Conservation (phyloP, 2,329 filamentous ascomycete species). For the Furcasterigmium furcatum region DNA sequence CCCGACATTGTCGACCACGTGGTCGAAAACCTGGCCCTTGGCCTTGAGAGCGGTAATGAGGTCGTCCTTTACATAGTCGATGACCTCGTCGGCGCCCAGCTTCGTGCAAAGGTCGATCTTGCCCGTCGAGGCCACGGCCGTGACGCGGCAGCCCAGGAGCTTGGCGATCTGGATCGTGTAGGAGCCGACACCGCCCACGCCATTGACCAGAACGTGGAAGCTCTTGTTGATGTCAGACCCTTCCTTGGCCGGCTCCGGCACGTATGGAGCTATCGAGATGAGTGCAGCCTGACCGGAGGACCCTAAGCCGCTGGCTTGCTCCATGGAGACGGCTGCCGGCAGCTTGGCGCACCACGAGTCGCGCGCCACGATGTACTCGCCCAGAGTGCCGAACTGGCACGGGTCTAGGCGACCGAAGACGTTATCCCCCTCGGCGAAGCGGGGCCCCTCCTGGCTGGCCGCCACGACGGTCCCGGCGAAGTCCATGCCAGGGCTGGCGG, state of each 20-base stretch:
- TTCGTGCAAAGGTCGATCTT: conserved; percentile 26
- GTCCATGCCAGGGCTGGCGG: conserved; percentile 48
- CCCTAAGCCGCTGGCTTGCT: conserved; percentile 37
- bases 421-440: conserved; percentile 32
- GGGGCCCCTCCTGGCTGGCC: conserved; percentile 9
- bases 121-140: conserved; percentile 25
- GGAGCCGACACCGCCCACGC: conserved; percentile 41
- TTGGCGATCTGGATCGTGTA: conserved; percentile 34
- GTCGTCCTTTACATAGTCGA: conserved; percentile 26
- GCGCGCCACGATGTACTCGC: conserved; percentile 34
- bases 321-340: conserved; percentile 32
- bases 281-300: conserved; percentile 46
- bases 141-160: conserved; percentile 26
- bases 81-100: conserved; percentile 31
- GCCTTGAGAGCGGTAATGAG: conserved; percentile 11
- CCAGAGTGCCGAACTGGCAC: conserved; percentile 35
- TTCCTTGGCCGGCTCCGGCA: too few relatives aligned
- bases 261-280: conserved; percentile 41
- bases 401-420: conserved; percentile 36
- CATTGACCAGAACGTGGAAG: conserved; percentile 63
- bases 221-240: conserved; percentile 45
- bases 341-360: conserved; percentile 31
- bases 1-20: conserved; percentile 20
- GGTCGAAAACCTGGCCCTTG: conserved; percentile 14
- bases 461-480: conserved; percentile 46